Base-by-base conservation (phyloP, 352 stramenopile genomes). In the Stramenopiles sp. region DNA sequence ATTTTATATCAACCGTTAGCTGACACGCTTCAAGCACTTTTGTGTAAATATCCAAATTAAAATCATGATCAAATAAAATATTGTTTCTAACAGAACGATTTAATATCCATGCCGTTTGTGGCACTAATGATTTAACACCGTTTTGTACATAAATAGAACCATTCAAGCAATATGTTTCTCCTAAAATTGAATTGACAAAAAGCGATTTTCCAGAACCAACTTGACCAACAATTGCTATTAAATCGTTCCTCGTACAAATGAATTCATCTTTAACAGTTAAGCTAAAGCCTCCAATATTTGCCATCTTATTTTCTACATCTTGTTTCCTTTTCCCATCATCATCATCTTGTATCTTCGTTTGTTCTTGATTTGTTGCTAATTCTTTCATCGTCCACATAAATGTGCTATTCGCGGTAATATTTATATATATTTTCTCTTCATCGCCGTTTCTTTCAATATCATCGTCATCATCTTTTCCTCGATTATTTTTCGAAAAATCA, bases 191-290 rank as follows among this genome's bases (percentile, higher is more conserved):
- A 1, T 88, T 87, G 27, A 99, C 80, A 0, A 99, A 87, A 0
- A 91, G 96, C n/a, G 88, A 95, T 80, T 99, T 99, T 23, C 95
- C 95, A 80, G 86, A 93, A 0, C 94, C 94, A 0, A 98, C 92
- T 0, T 87, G 82, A 1, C 96, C 96, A 43, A 98, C 90, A 4
- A 99, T 84, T 6, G 92, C 85, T 0, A 97, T 93, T 1, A 99
- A 82, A 78, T 93, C n/a, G n/a, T n/a, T n/a, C n/a, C n/a, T n/a
- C n/a, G n/a, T 88, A 23, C 92, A 91, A 32, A 86, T n/a, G n/a
- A 20, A 20, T 69, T 27, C 20, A 20, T 27, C 27, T 69, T 69
- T 27, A 69, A 69, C 27, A 69, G 20, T 69, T 69, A 69, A 69
- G 53, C 53, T 69, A 27, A 69, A 20, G 53, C 53, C 20, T 69